Conservation (phyloP, 2,329 filamentous ascomycete species). For the Nemania sp. region DNA sequence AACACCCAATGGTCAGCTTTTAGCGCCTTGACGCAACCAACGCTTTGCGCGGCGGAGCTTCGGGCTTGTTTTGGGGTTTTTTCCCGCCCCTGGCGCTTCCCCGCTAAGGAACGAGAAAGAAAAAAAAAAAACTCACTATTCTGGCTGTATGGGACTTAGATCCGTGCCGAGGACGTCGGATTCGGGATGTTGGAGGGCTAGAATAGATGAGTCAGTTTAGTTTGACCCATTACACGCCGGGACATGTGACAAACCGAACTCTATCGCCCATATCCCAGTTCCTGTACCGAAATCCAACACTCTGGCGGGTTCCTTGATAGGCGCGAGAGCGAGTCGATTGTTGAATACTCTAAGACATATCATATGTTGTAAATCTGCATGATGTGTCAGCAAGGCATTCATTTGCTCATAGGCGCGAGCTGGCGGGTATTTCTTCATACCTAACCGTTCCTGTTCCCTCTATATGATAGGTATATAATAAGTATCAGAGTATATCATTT, state of each 20-base stretch:
- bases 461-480: slow-evolving; percentile 10
- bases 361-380: slow-evolving; percentile 53
- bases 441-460: slow-evolving; percentile 40
- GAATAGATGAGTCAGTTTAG: slow-evolving; percentile 14
- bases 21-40: no score
- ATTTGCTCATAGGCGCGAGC: neutral
- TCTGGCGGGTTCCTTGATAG: slow-evolving; percentile 55
- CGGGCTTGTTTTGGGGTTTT: neutral
- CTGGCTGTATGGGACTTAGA: slow-evolving; percentile 62
- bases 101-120: no score
- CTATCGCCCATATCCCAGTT: slow-evolving; percentile 65
- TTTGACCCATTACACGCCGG: no score
- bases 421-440: slow-evolving; percentile 17
- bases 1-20: no score
- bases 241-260: slow-evolving; percentile 54
- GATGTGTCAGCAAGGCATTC: slow-evolving; percentile 1
- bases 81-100: no score
- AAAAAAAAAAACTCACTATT: slow-evolving; percentile 39
- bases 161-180: slow-evolving; percentile 59
- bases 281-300: slow-evolving; percentile 65
- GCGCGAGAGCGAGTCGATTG: slow-evolving; percentile 59
- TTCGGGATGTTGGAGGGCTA: slow-evolving; percentile 56
- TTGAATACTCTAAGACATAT: slow-evolving; percentile 56
- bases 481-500: slow-evolving; percentile 12
- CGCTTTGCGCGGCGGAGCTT: no score